A percentile compares a stretch with the other conserved stretches of the same genome.
Conservation (phyloP, 1,139 yeast genomes). For the Hyphopichia burtonii region DNA sequence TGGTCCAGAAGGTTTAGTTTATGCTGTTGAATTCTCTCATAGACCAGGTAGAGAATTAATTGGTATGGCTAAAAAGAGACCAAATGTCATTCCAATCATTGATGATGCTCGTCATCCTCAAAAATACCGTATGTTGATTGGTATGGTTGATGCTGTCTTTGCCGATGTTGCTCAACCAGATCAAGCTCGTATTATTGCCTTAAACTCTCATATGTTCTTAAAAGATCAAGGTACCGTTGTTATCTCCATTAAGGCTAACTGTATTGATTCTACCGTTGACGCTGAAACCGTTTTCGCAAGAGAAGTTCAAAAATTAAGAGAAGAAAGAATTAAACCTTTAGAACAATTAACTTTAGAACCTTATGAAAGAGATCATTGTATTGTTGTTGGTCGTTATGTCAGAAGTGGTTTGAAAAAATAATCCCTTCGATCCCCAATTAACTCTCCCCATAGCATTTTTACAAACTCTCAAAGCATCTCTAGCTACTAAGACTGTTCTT, state of each 20-base stretch:
- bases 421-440: too few relatives aligned
- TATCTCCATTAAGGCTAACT: slow-evolving; percentile 98
- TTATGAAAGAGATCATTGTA: slow-evolving; percentile 99
- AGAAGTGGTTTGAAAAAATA: slow-evolving; percentile 76
- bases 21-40: slow-evolving; percentile 98
- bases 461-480: neutral
- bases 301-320: slow-evolving; percentile 98
- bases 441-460: neutral
- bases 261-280: slow-evolving; percentile 98
- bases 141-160: slow-evolving; percentile 97
- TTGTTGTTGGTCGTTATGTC: slow-evolving; percentile 94
- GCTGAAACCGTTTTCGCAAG: slow-evolving; percentile 99
- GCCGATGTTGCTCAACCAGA: slow-evolving; percentile 99
- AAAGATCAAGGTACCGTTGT: slow-evolving; percentile 98
- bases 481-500: neutral
- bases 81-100: slow-evolving; percentile 96
- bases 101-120: slow-evolving; percentile 99
- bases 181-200: slow-evolving; percentile 99
- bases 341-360: slow-evolving; percentile 99
- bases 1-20: slow-evolving; percentile 98
- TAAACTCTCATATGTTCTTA: slow-evolving; percentile 95
- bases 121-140: slow-evolving; percentile 97
- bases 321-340: slow-evolving; percentile 96
- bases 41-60: slow-evolving; percentile 99
- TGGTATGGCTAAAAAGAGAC: slow-evolving; percentile 99